A percentile compares a stretch with the other conserved stretches of the same genome.
Evolutionary conservation across 305 asterid genomes (phyloP).

Genomic region (Solanum hybrid): DNA sequence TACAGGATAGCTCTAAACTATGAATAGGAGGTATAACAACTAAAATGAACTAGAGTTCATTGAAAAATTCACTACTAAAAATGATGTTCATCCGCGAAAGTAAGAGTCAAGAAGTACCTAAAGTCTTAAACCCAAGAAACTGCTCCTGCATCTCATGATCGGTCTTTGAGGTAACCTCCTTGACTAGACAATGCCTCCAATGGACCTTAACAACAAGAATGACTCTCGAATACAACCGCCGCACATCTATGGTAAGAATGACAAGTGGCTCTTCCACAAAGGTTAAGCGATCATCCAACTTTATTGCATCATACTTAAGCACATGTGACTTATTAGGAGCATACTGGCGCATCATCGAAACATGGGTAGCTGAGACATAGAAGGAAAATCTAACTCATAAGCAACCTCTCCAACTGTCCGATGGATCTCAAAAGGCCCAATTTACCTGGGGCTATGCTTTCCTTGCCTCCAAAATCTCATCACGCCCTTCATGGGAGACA

Average conservation of each 20-base stretch:
- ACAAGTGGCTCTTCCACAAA: neutral
- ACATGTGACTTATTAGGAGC: neutral
- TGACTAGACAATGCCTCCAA: neutral
- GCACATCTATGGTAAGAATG: neutral
- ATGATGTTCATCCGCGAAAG: neutral
- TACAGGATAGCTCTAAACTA: neutral
- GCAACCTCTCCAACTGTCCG: neutral
- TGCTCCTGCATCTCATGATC: neutral
- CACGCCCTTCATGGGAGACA: neutral
- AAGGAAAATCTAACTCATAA: neutral
- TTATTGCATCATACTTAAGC: neutral
- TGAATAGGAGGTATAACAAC: neutral
- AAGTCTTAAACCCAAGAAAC: neutral
- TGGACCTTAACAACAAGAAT: neutral
- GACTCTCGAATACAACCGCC: neutral
- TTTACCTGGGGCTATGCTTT: neutral
- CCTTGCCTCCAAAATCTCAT: neutral
- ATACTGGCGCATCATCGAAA: neutral
- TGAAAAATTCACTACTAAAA: neutral
- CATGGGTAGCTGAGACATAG: neutral
- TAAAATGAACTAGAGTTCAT: neutral
- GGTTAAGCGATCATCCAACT: neutral
- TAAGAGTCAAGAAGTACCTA: neutral
- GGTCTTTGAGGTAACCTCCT: neutral
- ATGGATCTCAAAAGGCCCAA: neutral